Conservation (phyloP, 1,284 basidiomycete species). For the Sanguinoderma infundibulare region DNA sequence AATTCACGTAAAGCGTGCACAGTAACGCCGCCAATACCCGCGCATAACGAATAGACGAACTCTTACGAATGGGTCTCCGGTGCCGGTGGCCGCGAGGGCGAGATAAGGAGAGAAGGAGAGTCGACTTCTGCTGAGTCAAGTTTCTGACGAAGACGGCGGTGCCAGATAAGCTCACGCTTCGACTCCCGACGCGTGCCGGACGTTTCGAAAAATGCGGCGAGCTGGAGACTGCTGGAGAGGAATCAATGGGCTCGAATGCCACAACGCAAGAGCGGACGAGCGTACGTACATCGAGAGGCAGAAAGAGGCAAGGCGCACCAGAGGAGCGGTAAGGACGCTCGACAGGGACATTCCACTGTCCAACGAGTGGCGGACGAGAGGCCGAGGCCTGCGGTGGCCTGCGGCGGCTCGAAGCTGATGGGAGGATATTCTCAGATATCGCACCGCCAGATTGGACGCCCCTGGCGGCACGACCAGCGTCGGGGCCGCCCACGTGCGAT, state of each 20-base stretch:
- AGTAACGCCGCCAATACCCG: neutral
- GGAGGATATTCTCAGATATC: neutral
- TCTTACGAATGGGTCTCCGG: slow-evolving; percentile 9
- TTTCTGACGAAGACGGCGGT: slow-evolving; percentile 2
- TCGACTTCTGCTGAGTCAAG: slow-evolving; percentile 8
- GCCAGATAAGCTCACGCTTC: slow-evolving; percentile 19
- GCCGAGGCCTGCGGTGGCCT: neutral
- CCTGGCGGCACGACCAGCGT: neutral
- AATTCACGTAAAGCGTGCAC: neutral
- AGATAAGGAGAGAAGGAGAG: slow-evolving; percentile 18
- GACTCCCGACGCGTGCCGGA: slow-evolving; percentile 4
- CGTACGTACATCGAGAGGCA: neutral
- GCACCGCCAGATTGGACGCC: too few relatives aligned
- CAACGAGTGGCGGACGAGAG: neutral
- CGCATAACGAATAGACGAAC: neutral
- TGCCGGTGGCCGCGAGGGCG: slow-evolving; percentile 19
- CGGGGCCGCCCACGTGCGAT: slow-evolving; percentile 20
- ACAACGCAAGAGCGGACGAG: neutral
- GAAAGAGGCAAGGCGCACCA: neutral
- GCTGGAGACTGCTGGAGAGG: neutral
- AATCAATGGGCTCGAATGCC: slow-evolving; percentile 2
- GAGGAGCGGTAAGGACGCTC: too few relatives aligned
- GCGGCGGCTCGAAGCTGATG: neutral
- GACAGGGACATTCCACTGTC: too few relatives aligned
- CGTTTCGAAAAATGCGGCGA: neutral